phyloP scores from a whole-genome alignment of 805 yeast genomes.

The Cyberlindnera galapagoensis region DNA sequence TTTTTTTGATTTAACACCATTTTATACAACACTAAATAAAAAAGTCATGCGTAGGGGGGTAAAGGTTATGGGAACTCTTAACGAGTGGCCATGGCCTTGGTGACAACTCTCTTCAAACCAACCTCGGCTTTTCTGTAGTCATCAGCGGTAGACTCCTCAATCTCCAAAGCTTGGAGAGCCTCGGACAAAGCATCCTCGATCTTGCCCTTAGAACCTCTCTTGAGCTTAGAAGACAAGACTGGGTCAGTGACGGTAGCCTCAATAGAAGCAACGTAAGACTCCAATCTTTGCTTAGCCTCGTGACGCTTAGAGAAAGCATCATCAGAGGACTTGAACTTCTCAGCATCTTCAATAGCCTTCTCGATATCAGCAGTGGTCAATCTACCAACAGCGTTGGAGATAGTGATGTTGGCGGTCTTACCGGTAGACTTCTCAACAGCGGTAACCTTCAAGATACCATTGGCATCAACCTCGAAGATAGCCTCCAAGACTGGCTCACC shows the following conservation, averaged over 20 bases:
- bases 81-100: conserved; percentile 99
- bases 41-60: conserved; percentile 15
- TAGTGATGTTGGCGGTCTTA: conserved; percentile 95
- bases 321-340: conserved; percentile 97
- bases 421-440: conserved; percentile 99
- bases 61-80: too few relatives aligned
- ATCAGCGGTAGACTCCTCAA: conserved; percentile 94
- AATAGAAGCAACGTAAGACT: conserved; percentile 93
- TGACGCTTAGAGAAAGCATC: conserved; percentile 99
- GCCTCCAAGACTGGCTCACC: conserved; percentile 99
- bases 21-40: conserved; percentile 9
- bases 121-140: conserved; percentile 99
- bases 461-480: conserved; percentile 98
- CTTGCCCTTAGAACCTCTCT: conserved; percentile 96
- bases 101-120: conserved; percentile 97
- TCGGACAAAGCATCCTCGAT: conserved; percentile 97
- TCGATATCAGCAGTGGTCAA: conserved; percentile 94
- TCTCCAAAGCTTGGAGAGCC: conserved; percentile 95
- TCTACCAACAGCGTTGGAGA: conserved; percentile 99
- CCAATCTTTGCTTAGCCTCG: conserved; percentile 98
- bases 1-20: conserved; percentile 4
- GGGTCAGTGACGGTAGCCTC: conserved; percentile 98
- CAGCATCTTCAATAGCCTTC: conserved; percentile 98
- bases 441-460: conserved; percentile 98
- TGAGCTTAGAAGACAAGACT: conserved; percentile 93